Evolutionary conservation across 768 basidiomycete genomes (phyloP).

Genomic region (Psilocybe sp.): DNA sequence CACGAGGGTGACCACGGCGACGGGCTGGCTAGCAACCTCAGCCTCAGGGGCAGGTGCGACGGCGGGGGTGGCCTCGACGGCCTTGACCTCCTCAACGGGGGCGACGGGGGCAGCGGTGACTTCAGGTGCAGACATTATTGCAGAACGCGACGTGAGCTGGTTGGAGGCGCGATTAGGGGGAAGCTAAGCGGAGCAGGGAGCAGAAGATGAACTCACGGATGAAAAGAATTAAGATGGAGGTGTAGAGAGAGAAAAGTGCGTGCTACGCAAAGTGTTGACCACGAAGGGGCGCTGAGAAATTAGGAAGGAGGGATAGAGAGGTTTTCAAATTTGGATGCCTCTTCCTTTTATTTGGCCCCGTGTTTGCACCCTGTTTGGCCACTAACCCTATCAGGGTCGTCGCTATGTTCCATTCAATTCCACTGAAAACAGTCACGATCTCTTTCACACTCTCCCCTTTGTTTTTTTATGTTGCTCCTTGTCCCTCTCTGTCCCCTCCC

Average conservation of each 20-base stretch:
- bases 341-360: constrained; percentile 45
- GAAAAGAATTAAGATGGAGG: constrained; percentile 55
- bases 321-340: constrained; percentile 31
- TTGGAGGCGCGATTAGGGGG: constrained; percentile 11
- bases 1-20: constrained; percentile 34
- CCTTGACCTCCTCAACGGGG: constrained; percentile 22
- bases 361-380: constrained; percentile 45
- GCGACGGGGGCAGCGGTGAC: constrained; percentile 39
- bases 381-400: constrained; percentile 35
- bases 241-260: constrained; percentile 36
- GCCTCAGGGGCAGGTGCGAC: constrained; percentile 31
- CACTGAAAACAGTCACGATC: constrained; percentile 3
- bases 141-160: constrained; percentile 56
- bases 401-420: constrained; percentile 16
- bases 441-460: neutral
- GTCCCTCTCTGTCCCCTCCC: neutral
- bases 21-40: constrained; percentile 43
- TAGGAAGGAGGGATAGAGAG: constrained; percentile 56
- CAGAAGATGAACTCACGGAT: constrained; percentile 30
- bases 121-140: constrained; percentile 85
- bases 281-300: constrained; percentile 47
- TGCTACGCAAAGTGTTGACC: constrained; percentile 53
- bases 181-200: constrained; percentile 11
- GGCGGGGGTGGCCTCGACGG: constrained; percentile 31
- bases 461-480: constrained; percentile 4